Base-by-base conservation (phyloP, 202 grass and related monocot species). In the Tripidium arundinaceum region DNA sequence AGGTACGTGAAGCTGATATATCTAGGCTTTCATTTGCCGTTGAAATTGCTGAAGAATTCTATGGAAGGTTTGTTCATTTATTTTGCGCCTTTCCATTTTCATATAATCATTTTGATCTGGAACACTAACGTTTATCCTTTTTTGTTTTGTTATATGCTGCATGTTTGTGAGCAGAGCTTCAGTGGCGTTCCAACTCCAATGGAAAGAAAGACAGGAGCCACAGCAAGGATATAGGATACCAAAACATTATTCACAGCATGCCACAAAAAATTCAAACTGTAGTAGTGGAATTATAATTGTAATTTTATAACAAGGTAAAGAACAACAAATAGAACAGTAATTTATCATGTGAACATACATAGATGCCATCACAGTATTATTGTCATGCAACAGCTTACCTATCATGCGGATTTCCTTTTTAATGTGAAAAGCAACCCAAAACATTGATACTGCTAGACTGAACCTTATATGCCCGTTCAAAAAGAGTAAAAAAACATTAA, bases 1-100 rank as follows among this genome's bases (percentile, higher is more conserved):
- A 94, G 94, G 90, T 99, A 65, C 93, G 96, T 39, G 96, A 99
- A 75, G 96, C 96, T 88, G 92, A 99, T 87, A 96, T 96, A 99
- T 96, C 96, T 24, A 90, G 96, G 49, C 77, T 99, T 18, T 99
- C 96, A 43, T 96, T 99, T 91, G 92, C 90, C 81, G 89, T 99
- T 83, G 92, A 99, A 87, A 93, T 99, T 70, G 96, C 96, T 2
- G 89, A 99, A 85, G 96, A 99, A 81, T 99, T 99, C 71, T 99
- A 99, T 79, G 96, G 96, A 91, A 96, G 96, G 96, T 99, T 72
- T 83, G 83, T 11, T 34, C 71, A 70, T 71, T 50, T 75, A 8
- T 41, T 24, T 84, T 13, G 16, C 1, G 1, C 12, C 68, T 70
- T 70, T 61, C 52, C 26, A 8, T 70, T 90, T 43, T 31, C 6